Conservation (phyloP, 2,329 filamentous ascomycete species). For the Penicillium frequentans region DNA sequence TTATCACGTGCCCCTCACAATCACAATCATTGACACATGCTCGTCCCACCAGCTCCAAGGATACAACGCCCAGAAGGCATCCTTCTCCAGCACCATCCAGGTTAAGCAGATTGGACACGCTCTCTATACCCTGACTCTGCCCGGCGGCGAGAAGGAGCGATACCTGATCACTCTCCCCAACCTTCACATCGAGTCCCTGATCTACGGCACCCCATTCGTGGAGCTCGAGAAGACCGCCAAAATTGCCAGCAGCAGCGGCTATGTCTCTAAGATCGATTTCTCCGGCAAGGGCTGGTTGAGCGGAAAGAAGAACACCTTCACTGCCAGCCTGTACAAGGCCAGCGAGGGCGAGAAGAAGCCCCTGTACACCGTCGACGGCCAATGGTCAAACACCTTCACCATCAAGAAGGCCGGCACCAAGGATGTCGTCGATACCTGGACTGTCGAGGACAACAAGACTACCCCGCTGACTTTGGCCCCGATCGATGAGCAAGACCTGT, state of each 20-base stretch:
- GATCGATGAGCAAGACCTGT: constrained; percentile 76
- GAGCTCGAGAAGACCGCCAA: constrained; percentile 83
- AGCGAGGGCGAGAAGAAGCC: constrained; percentile 65
- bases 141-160: constrained; percentile 63
- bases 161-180: constrained; percentile 90
- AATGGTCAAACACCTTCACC: constrained; percentile 83
- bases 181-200: constrained; percentile 90
- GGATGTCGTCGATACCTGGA: constrained; percentile 58
- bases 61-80: constrained; percentile 95
- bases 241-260: constrained; percentile 84
- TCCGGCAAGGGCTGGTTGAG: constrained; percentile 91
- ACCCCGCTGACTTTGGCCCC: constrained; percentile 71
- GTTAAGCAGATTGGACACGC: constrained; percentile 95
- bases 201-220: constrained; percentile 73
- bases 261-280: constrained; percentile 87
- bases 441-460: constrained; percentile 57
- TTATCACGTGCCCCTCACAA: background rate
- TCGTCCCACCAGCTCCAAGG: constrained; percentile 56
- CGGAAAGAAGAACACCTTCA: constrained; percentile 92
- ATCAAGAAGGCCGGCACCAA: constrained; percentile 67
- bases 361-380: constrained; percentile 79
- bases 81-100: constrained; percentile 89
- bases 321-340: constrained; percentile 69
- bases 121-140: constrained; percentile 65
- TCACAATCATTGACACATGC: background rate